These are phyloP conservation scores for Paspalum vaginatum DNA, from an alignment of 176 grass and related monocot genomes.

Conservation along the genomic window DNA sequence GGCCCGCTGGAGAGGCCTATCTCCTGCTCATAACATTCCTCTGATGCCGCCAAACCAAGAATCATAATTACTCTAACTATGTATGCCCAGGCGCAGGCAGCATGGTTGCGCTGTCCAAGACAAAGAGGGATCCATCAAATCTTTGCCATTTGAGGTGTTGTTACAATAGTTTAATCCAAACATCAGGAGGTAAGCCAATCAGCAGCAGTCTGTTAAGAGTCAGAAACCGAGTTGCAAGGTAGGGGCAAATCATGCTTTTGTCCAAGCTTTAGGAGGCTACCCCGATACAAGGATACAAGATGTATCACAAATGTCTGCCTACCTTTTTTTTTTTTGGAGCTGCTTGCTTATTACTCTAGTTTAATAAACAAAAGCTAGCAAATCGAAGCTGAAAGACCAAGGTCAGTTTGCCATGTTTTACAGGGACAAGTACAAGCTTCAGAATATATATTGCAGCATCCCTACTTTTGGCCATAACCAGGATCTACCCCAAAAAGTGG, in stretches of 20 bases:
- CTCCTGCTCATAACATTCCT: constrained; percentile 19
- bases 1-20: neutral
- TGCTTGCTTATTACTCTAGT: constrained; percentile 37
- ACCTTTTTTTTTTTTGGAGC: too few relatives aligned
- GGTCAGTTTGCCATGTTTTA: constrained; percentile 33
- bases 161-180: constrained; percentile 31
- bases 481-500: neutral
- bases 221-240: neutral
- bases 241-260: constrained; percentile 40
- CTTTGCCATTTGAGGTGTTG: constrained; percentile 31
- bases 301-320: neutral
- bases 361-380: constrained; percentile 33
- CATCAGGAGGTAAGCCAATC: constrained; percentile 27
- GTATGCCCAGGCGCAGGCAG: constrained; percentile 1
- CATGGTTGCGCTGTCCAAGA: constrained; percentile 39
- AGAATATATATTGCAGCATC: neutral
- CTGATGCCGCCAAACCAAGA: neutral
- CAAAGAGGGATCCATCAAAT: constrained; percentile 38
- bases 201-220: constrained; percentile 10
- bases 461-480: neutral
- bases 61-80: neutral
- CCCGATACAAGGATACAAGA: constrained; percentile 39
- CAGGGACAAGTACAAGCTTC: constrained; percentile 12
- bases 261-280: constrained; percentile 56
- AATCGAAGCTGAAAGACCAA: neutral